Evolutionary conservation across 2,329 filamentous ascomycete genomes (phyloP), one percentile per base, ranked within the genome.

Genomic region (Xylaria sp.): DNA sequence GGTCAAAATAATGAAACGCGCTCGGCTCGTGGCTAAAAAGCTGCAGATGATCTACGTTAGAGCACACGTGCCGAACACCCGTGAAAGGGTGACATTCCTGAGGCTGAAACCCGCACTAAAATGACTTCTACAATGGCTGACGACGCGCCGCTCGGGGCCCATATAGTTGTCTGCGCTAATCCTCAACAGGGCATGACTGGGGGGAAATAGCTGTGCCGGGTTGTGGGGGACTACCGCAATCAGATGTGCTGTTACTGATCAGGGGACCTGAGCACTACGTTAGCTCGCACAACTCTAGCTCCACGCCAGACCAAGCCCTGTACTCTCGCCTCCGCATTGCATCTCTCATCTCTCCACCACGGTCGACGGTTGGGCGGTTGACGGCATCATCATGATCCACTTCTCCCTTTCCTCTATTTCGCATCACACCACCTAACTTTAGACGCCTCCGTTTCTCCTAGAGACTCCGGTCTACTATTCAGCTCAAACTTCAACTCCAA

Each of bases 301-400:
- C 13, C 1, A 6, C 13, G 46, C 25, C 46, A 18, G 23, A 50
- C 46, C 46, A 50, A 25, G 18, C 46, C 25, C 46, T 53, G 50
- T 15, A 58, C 55, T 57, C 41, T 45, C 32, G 39, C 13, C 53
- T 63, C 48, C 60, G 43, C 53, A 59, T 34, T 34, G 28, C 53
- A n/a, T n/a, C n/a, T n/a, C n/a, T n/a, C 28, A 58, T 59, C 53
- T 39, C 34, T 60, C 57, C 57, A 65, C 67, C 59, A 57, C 46
- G n/a, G 48, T 56, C 46, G 53, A 55, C 52, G 10, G 30, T 55
- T 13, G 50, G 50, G 20, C 50, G 50, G 30, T 50, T 50, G 46
- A 50, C 50, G 28, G 30, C 61, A 68, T 70, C 68, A 70, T 68
- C 62, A 68, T 68, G 62, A 68, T 68, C 53, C 66, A 62, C 59